These are phyloP conservation scores for Ilyonectria destructans DNA, from an alignment of 2,329 filamentous ascomycete genomes.

Conservation along the genomic window DNA sequence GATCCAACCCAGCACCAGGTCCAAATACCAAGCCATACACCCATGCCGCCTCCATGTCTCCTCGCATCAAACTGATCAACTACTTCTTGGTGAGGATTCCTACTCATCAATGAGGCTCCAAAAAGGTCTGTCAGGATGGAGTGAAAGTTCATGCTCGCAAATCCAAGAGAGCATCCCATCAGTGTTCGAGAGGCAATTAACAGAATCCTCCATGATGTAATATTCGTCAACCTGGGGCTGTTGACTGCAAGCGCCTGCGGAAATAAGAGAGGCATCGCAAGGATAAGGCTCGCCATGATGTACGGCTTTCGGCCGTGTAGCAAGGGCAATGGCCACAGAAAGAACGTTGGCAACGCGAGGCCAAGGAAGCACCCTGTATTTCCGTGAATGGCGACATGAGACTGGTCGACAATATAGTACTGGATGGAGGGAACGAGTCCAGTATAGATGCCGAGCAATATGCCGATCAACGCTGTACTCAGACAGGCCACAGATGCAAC, in stretches of 20 bases:
- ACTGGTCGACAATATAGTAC: conserved; percentile 80
- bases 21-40: conserved; percentile 85
- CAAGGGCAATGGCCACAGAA: conserved; percentile 82
- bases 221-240: conserved; percentile 69
- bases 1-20: conserved; percentile 84
- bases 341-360: conserved; percentile 78
- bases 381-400: conserved; percentile 79
- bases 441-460: conserved; percentile 83
- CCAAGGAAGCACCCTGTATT: conserved; percentile 83
- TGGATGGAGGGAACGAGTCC: conserved; percentile 86
- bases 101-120: conserved; percentile 82
- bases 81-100: conserved; percentile 80
- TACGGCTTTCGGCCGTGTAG: conserved; percentile 86
- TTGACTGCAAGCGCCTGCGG: conserved; percentile 81
- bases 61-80: conserved; percentile 79
- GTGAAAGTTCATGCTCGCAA: conserved; percentile 85
- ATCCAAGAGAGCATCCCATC: conserved; percentile 80
- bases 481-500: conserved; percentile 79
- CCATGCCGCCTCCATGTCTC: conserved; percentile 83
- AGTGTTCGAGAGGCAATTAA: conserved; percentile 76
- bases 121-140: conserved; percentile 82
- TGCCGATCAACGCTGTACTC: conserved; percentile 80
- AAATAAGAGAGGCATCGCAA: conserved; percentile 82
- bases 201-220: conserved; percentile 70
- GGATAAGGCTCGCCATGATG: conserved; percentile 76